Base-by-base conservation (phyloP, 805 yeast species). In the Cyberlindnera xylosilytica region DNA sequence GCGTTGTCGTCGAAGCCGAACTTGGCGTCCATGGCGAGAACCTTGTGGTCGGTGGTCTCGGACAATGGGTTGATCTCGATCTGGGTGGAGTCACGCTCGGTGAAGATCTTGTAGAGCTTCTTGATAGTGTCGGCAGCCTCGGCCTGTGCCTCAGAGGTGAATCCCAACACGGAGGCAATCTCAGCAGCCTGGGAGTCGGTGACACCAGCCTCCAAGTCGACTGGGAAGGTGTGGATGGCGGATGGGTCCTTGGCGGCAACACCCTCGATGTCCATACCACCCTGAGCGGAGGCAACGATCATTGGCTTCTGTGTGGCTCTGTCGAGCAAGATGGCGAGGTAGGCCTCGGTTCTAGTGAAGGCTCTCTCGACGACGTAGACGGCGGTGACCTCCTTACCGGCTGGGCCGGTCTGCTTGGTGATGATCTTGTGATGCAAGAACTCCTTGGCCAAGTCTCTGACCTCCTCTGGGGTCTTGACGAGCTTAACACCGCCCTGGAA, bases 211-310 rank as follows among this genome's bases (percentile, higher is more conserved):
- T 82, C 76, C 57, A 87, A 75, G 56, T 84, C 82, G 46, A 93
- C 80, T 52, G 84, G 75, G 77, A 81, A 88, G 53, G 91, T 82
- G 72, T 87, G 83, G 73, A 93, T 93, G 55, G 96, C 96, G 44
- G 78, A 79, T 41, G 99, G 99, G 67, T 79, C 83, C 57, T 76
- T 80, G 55, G 82, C 83, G 48, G 99, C 99, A 56, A 93, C 98
- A 66, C 96, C 96, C 76, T 93, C 99, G 62, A 93, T 93, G 73
- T 93, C 97, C 96, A 93, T 90, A 75, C 99, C 99, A 74, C 99
- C 99, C 73, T 93, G 93, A 51, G 95, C 74, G 26, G 97, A 89
- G 38, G 97, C 97, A 52, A 93, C 96, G 62, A 93, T 86, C 71
- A 93, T 75, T 47, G 98, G 96, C 55, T 78, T 73, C 70, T 90